Evolutionary conservation across 2,329 filamentous ascomycete species (phyloP).

Genomic region (Pseudogymnoascus sp.): DNA sequence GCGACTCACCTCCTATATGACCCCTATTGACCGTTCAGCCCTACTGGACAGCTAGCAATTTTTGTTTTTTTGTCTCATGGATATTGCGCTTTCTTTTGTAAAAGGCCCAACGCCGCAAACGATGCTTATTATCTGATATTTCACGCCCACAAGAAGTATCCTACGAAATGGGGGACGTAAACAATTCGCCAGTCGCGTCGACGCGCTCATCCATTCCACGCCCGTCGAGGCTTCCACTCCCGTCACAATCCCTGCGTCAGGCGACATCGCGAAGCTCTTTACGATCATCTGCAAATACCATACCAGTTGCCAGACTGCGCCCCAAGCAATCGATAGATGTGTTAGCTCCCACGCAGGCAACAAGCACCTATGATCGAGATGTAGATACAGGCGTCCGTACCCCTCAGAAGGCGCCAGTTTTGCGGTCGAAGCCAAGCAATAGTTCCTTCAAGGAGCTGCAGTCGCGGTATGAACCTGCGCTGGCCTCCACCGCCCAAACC

Average conservation of each 20-base stretch:
- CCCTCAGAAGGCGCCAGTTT: not conserved
- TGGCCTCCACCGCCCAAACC: not conserved
- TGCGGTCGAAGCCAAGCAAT: not conserved
- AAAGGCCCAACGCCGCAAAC: conserved; percentile 4
- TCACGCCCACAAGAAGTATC: conserved; percentile 13
- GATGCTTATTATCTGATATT: not conserved
- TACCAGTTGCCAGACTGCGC: not conserved
- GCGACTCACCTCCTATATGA: conserved; percentile 5
- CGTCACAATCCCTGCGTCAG: not conserved
- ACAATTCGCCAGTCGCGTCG: conserved; percentile 2
- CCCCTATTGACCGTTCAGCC: conserved; percentile 4
- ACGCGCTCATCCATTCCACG: conserved; percentile 37
- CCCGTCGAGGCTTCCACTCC: conserved; percentile 47
- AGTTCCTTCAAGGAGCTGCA: conserved; percentile 4
- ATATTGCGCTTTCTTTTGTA: not conserved
- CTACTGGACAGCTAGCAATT: not conserved
- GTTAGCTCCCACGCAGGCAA: conserved; percentile 1
- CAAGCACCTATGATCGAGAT: not conserved
- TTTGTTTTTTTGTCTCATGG: not conserved
- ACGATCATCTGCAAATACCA: not conserved
- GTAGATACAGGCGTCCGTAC: not conserved
- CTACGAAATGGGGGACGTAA: conserved; percentile 9
- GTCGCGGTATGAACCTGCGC: not conserved
- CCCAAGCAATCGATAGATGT: not conserved
- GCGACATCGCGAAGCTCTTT: not conserved